Conservation (phyloP, 768 basidiomycete species). For the Macrolepiota albuminosa region DNA sequence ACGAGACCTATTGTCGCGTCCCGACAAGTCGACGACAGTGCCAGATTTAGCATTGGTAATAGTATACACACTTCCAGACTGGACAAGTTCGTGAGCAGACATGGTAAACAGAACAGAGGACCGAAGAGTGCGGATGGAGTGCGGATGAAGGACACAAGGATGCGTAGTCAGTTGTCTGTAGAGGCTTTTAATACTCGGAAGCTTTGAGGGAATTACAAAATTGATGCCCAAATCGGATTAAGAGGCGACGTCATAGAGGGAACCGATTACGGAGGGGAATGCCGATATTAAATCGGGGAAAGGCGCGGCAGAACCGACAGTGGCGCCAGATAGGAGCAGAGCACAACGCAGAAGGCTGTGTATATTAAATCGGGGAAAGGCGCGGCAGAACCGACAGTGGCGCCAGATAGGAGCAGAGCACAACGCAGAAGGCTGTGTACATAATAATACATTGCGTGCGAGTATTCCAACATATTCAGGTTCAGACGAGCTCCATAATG, state of each 20-base stretch:
- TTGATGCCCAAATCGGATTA: neutral
- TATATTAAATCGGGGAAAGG: neutral
- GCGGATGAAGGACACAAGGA: neutral
- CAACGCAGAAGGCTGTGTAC: neutral
- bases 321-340: neutral
- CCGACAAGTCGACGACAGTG: slow-evolving; percentile 54
- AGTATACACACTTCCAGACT: slow-evolving; percentile 35
- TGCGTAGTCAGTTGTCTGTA: no score
- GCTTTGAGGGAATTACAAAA: neutral
- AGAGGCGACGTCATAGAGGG: neutral
- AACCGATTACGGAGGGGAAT: slow-evolving; percentile 4
- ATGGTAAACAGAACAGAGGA: neutral
- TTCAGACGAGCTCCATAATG: neutral
- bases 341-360: neutral
- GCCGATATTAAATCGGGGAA: neutral
- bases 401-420: neutral
- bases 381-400: slow-evolving; percentile 4
- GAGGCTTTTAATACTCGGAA: neutral
- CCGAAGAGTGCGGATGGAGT: neutral
- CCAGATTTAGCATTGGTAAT: slow-evolving; percentile 48
- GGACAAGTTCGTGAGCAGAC: slow-evolving; percentile 21
- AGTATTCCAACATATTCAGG: neutral
- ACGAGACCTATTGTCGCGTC: slow-evolving; percentile 43
- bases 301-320: slow-evolving; percentile 1
- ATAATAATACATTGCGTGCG: neutral